Evolutionary conservation across 202 grass and related monocot genomes (phyloP).

Genomic region (Hordeum pubiflorum): DNA sequence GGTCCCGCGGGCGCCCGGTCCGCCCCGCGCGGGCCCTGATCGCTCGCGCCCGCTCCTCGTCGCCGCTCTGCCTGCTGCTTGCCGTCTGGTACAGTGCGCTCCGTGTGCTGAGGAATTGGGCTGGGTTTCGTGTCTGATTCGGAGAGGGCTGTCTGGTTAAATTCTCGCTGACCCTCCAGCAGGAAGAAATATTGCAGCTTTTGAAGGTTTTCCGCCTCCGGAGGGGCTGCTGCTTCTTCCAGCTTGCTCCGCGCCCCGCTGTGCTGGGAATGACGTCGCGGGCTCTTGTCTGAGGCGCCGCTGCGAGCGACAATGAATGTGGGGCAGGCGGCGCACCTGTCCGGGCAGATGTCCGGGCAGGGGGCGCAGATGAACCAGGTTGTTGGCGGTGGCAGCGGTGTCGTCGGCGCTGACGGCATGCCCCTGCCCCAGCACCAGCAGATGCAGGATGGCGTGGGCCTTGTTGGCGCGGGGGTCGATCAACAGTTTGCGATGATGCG

Average conservation of each 20-base stretch:
- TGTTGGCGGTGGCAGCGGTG: background rate
- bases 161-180: background rate
- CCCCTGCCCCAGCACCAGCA: slow-evolving; percentile 36
- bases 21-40: slow-evolving; percentile 19
- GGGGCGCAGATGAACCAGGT: slow-evolving; percentile 41
- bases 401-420: slow-evolving; percentile 7
- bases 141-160: background rate
- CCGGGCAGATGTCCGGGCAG: slow-evolving; percentile 48
- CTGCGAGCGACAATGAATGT: slow-evolving; percentile 39
- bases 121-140: background rate
- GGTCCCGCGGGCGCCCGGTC: background rate
- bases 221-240: background rate
- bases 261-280: background rate
- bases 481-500: slow-evolving; percentile 25
- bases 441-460: slow-evolving; percentile 39
- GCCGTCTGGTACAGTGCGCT: background rate
- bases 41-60: background rate
- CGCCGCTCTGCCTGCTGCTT: background rate
- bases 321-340: slow-evolving; percentile 46
- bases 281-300: background rate
- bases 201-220: background rate
- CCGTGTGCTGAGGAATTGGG: slow-evolving; percentile 28
- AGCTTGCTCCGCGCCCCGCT: background rate
- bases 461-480: slow-evolving; percentile 10
- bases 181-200: background rate